These are phyloP conservation scores for Cucumis variabilis DNA, from an alignment of 331 rosid species.

Conservation along the genomic window DNA sequence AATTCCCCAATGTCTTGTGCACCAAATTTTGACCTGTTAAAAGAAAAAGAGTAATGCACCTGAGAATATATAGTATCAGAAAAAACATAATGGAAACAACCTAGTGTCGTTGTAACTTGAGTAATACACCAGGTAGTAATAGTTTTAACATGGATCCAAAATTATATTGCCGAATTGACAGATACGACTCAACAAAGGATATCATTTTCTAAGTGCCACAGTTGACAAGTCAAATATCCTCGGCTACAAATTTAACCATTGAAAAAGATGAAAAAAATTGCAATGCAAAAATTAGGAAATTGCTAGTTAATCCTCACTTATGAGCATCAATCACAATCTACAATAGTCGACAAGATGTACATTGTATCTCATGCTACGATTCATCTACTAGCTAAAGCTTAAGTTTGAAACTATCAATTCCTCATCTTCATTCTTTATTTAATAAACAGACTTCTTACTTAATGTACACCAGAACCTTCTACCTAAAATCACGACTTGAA, in stretches of 20 bases:
- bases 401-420: neutral
- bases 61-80: neutral
- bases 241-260: neutral
- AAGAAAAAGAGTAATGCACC: conserved; percentile 3
- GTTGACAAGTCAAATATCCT: conserved; percentile 17
- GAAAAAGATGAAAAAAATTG: neutral
- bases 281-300: neutral
- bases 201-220: conserved; percentile 14
- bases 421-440: neutral
- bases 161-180: neutral
- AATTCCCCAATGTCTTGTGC: conserved; percentile 23
- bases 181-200: neutral
- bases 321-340: too few relatives aligned
- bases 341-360: too few relatives aligned
- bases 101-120: conserved; percentile 4
- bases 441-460: neutral
- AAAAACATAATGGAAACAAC: neutral
- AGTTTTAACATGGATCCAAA: conserved; percentile 5
- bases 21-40: conserved; percentile 33
- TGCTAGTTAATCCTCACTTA: too few relatives aligned
- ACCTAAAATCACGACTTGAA: conserved; percentile 13
- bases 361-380: neutral
- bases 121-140: neutral
- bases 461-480: neutral
- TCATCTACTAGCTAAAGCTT: conserved; percentile 3